Percentiles rank a stretch among this genome's conserved stretches.
phyloP scores from a whole-genome alignment of 2,329 filamentous ascomycete genomes.

The Ambrosiella xylebori region DNA sequence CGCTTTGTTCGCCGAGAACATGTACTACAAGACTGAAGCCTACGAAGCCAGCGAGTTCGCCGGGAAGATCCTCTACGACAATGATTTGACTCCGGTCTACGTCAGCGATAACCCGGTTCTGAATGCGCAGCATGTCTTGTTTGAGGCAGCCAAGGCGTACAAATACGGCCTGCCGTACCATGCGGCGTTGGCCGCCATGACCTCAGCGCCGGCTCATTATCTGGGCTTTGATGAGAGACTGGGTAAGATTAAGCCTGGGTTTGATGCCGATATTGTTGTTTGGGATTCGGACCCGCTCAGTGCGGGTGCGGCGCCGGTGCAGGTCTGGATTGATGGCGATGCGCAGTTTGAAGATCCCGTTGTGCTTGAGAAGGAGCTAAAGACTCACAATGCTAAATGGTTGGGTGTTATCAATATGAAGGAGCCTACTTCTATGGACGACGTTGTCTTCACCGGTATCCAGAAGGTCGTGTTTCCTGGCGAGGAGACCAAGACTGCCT shows the following conservation, averaged over 20 bases:
- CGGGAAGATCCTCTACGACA: conserved; percentile 47
- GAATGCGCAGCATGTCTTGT: conserved; percentile 52
- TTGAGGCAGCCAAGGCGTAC: conserved; percentile 44
- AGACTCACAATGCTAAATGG: conserved; percentile 25
- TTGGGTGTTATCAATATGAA: conserved; percentile 22
- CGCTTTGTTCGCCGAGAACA: conserved; percentile 54
- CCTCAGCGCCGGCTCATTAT: conserved; percentile 39
- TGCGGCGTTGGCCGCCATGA: conserved; percentile 39
- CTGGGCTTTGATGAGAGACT: conserved; percentile 39
- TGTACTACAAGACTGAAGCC: conserved; percentile 54
- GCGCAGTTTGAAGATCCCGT: conserved; percentile 38
- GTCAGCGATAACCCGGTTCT: conserved; percentile 56
- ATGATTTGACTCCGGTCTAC: conserved; percentile 47
- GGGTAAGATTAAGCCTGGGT: conserved; percentile 44
- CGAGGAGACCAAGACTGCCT: conserved; percentile 11
- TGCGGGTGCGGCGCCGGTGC: conserved; percentile 39
- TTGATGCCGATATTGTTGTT: conserved; percentile 42
- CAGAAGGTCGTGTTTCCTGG: conserved; percentile 16
- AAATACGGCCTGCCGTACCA: conserved; percentile 45
- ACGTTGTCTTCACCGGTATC: conserved; percentile 40
- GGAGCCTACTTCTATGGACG: conserved; percentile 21
- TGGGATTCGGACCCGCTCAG: conserved; percentile 47
- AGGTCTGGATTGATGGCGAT: conserved; percentile 47
- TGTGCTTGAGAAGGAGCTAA: conserved; percentile 35
- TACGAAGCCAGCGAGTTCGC: conserved; percentile 48